Conservation (phyloP, 768 basidiomycete species). For the Lactarius sanguifluus region DNA sequence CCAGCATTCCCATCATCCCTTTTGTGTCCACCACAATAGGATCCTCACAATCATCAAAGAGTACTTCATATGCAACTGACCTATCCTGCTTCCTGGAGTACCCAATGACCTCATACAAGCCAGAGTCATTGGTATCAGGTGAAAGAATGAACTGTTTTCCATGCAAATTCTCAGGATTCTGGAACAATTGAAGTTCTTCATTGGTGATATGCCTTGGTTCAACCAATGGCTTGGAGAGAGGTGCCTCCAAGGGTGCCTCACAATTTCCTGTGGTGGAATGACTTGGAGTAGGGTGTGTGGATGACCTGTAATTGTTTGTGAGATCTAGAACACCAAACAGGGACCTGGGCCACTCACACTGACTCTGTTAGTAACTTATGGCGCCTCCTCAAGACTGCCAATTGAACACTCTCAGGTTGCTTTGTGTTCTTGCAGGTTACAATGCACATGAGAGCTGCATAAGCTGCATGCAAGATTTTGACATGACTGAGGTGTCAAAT, state of each 20-base stretch:
- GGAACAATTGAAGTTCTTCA: background rate
- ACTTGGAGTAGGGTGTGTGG: background rate
- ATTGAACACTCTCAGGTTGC: background rate
- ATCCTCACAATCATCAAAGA: background rate
- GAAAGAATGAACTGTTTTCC: background rate
- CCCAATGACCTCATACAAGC: background rate
- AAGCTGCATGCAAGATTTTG: background rate
- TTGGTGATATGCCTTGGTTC: background rate
- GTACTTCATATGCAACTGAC: background rate
- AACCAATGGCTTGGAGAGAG: background rate
- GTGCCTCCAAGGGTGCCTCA: background rate
- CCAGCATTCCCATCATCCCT: background rate
- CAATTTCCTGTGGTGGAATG: background rate
- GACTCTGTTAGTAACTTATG: background rate
- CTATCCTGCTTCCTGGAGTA: background rate
- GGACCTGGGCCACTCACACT: too few species aligned
- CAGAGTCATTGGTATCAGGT: background rate
- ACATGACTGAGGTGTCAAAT: background rate
- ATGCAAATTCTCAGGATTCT: background rate
- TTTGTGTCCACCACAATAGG: background rate
- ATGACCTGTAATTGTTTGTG: background rate
- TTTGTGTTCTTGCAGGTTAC: background rate
- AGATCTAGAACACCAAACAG: background rate
- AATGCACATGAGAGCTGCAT: background rate
- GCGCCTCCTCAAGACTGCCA: background rate